Conservation (phyloP, 2,329 filamentous ascomycete species). For the Penicillium sp. region DNA sequence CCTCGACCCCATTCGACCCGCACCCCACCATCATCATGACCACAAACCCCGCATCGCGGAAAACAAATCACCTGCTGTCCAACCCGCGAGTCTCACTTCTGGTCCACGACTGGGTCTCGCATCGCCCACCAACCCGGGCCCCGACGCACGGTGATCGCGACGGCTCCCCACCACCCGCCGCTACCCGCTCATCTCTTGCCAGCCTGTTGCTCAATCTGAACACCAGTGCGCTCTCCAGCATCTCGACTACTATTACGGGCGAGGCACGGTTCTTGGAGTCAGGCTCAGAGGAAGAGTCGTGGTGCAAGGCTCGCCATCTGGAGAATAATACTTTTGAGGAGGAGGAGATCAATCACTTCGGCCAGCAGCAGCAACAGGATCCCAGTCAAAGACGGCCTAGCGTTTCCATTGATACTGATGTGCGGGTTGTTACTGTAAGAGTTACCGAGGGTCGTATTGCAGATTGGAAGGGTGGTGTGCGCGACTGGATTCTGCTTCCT, state of each 20-base stretch:
- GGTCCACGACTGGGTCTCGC: slow-evolving; percentile 98
- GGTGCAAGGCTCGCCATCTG: slow-evolving; percentile 78
- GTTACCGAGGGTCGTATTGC: slow-evolving; percentile 84
- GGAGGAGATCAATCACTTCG: slow-evolving; percentile 50
- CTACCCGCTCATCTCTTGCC: slow-evolving; percentile 70
- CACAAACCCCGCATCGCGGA: slow-evolving; percentile 68
- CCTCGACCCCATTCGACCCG: slow-evolving; percentile 66
- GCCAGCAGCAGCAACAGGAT: slow-evolving; percentile 33
- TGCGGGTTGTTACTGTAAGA: slow-evolving; percentile 80
- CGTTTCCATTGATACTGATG: slow-evolving; percentile 73
- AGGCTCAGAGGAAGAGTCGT: slow-evolving; percentile 78
- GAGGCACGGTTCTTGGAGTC: slow-evolving; percentile 68
- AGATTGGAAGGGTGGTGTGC: slow-evolving; percentile 92
- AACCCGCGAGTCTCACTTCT: slow-evolving; percentile 89
- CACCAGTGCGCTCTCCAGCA: slow-evolving; percentile 79
- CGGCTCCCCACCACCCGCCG: slow-evolving; percentile 62
- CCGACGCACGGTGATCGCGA: slow-evolving; percentile 53
- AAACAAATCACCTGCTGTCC: slow-evolving; percentile 71
- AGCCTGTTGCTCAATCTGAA: slow-evolving; percentile 87
- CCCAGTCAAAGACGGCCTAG: slow-evolving; percentile 37
- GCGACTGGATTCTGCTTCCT: slow-evolving; percentile 63
- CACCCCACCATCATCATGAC: slow-evolving; percentile 94
- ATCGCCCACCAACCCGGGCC: slow-evolving; percentile 75
- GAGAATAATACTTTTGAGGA: slow-evolving; percentile 86
- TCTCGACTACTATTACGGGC: slow-evolving; percentile 93